These are phyloP conservation scores for Cadophora sp. DNA, from an alignment of 2,329 filamentous ascomycete species.

Conservation along the genomic window DNA sequence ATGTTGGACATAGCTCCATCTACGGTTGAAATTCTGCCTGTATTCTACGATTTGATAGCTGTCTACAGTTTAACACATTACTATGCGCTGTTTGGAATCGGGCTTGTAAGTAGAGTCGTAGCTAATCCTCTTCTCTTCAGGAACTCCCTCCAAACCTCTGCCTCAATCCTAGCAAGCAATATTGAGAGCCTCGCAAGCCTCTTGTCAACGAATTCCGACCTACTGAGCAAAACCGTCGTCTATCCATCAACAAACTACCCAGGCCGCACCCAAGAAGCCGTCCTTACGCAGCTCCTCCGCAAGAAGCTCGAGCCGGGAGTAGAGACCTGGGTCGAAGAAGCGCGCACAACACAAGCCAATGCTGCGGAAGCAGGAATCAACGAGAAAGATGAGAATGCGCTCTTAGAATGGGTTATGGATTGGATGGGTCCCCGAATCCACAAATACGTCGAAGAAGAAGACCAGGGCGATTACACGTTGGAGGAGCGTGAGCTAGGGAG, in stretches of 20 bases:
- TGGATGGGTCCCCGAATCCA: conserved; percentile 51
- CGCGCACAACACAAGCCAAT: conserved; percentile 52
- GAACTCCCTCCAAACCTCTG: conserved; percentile 74
- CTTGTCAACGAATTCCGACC: conserved; percentile 67
- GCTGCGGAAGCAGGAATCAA: conserved; percentile 37
- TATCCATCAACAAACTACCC: conserved; percentile 81
- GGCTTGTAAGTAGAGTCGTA: no score
- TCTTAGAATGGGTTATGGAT: conserved; percentile 58
- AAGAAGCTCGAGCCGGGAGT: conserved; percentile 85
- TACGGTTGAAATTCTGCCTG: neutral
- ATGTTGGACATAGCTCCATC: neutral
- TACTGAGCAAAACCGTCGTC: conserved; percentile 73
- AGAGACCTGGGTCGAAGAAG: conserved; percentile 74
- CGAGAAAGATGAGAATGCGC: conserved; percentile 58
- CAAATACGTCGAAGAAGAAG: conserved; percentile 50
- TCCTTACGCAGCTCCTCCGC: conserved; percentile 74
- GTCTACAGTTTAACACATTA: no score
- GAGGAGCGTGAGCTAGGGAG: conserved; percentile 72
- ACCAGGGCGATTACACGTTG: conserved; percentile 72
- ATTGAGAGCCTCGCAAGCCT: conserved; percentile 70
- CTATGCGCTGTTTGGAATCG: no score
- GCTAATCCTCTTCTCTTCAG: conserved; percentile 49
- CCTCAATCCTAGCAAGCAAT: conserved; percentile 74
- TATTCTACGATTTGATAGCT: conserved; percentile 5
- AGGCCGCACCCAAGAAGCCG: conserved; percentile 68